These are phyloP conservation scores for Viola odorata DNA, from an alignment of 345 rosid species.

Conservation along the genomic window DNA sequence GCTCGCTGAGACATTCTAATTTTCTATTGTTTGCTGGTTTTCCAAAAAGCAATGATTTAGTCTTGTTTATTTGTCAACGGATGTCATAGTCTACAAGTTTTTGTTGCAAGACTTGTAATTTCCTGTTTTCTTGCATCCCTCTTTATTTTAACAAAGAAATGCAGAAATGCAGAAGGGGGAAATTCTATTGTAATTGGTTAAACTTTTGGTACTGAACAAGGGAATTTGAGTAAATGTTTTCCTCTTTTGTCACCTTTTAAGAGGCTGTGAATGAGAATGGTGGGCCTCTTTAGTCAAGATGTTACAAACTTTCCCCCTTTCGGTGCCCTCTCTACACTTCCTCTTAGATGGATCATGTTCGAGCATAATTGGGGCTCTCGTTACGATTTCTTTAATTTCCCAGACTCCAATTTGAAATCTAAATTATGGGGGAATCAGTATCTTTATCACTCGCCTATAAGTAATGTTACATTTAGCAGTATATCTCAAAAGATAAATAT, in stretches of 20 bases:
- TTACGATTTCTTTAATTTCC: background rate
- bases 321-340: background rate
- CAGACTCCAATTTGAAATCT: too few relatives aligned
- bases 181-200: slow-evolving; percentile 10
- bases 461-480: background rate
- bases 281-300: background rate
- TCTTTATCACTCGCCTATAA: background rate
- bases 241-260: background rate
- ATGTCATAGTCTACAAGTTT: slow-evolving; percentile 15
- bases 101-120: slow-evolving; percentile 10
- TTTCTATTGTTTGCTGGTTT: slow-evolving; percentile 9
- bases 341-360: background rate
- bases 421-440: too few relatives aligned
- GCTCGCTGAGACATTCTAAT: slow-evolving; percentile 46
- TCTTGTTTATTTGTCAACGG: slow-evolving; percentile 18
- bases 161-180: slow-evolving; percentile 5
- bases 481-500: background rate
- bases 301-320: too few relatives aligned
- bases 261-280: background rate
- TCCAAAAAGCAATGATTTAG: slow-evolving; percentile 6
- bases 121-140: slow-evolving; percentile 6
- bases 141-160: slow-evolving; percentile 2
- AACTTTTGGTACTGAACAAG: slow-evolving; percentile 1
- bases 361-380: background rate
- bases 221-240: slow-evolving; percentile 4